A percentile compares a stretch with the other conserved stretches of the same genome.
Evolutionary conservation across 139 green algal genomes (phyloP).

Genomic region (Pleodorina starrii): DNA sequence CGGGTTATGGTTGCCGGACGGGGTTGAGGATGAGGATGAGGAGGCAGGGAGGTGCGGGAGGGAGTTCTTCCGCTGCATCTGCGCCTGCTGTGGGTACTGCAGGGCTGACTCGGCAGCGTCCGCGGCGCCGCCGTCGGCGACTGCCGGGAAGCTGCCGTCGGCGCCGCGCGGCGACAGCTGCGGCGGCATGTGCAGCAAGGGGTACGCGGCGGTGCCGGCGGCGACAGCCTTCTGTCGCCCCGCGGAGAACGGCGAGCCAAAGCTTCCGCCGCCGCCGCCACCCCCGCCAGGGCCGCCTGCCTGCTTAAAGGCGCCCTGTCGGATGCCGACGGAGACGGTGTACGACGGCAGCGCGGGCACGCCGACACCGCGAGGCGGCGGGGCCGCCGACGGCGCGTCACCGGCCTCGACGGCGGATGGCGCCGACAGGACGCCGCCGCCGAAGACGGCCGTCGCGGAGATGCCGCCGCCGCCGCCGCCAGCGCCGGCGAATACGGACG

Average conservation of each 20-base stretch:
- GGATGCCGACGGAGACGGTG: neutral
- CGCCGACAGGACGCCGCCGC: neutral
- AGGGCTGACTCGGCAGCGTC: no score
- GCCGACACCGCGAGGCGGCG: neutral
- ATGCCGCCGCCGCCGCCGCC: neutral
- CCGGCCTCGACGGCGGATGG: neutral
- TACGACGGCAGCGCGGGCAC: slow-evolving; percentile 10
- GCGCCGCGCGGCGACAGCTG: no score
- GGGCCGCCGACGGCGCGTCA: neutral
- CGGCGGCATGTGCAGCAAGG: neutral
- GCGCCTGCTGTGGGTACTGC: no score
- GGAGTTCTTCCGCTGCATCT: neutral
- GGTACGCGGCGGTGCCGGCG: neutral
- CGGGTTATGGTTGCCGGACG: no score
- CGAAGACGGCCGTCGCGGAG: neutral
- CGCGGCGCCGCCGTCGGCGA: no score
- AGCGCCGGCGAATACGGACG: neutral
- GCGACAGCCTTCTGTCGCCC: neutral
- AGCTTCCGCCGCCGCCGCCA: neutral
- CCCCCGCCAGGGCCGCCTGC: neutral
- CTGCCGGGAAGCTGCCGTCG: no score
- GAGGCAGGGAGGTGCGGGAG: neutral
- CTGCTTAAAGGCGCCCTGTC: slow-evolving; percentile 32
- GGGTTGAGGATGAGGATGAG: no score
- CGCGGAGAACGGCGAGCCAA: neutral